These are phyloP conservation scores for Stereum hirsutum DNA, from an alignment of 1,284 basidiomycete genomes.

Conservation along the genomic window DNA sequence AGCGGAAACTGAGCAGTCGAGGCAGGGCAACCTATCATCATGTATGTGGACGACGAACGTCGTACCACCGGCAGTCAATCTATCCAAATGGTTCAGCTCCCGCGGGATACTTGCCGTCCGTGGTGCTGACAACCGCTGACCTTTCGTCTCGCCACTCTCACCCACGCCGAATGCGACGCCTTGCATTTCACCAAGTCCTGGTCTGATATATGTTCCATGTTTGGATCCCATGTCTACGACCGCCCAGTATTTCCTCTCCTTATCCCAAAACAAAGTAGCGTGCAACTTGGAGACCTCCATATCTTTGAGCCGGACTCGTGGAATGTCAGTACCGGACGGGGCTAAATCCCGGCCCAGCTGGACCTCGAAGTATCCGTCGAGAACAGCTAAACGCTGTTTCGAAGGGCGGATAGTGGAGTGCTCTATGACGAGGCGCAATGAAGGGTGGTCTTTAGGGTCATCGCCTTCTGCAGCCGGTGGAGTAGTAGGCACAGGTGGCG, in stretches of 20 bases:
- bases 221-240: conserved; percentile 77
- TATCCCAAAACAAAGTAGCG: conserved; percentile 66
- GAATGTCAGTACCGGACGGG: conserved; percentile 35
- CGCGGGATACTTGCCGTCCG: conserved; percentile 60
- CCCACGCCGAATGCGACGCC: conserved; percentile 2
- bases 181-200: conserved; percentile 5
- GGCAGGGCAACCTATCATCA: conserved; percentile 46
- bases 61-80: conserved; percentile 57
- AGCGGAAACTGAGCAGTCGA: conserved; percentile 34
- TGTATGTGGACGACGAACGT: conserved; percentile 65
- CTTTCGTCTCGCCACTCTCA: conserved; percentile 18
- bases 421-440: conserved; percentile 43
- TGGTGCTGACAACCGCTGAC: conserved; percentile 49
- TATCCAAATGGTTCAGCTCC: conserved; percentile 51
- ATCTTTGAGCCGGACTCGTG: conserved; percentile 67
- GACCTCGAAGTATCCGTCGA: conserved; percentile 54
- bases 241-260: conserved; percentile 45
- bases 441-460: conserved; percentile 25
- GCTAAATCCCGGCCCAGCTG: conserved; percentile 64
- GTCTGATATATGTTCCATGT: conserved; percentile 62
- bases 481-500: too few species aligned
- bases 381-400: conserved; percentile 41
- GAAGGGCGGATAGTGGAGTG: conserved; percentile 41
- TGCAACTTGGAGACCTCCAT: conserved; percentile 76
- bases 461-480: too few species aligned